Evolutionary conservation across 108 stramenopile species (phyloP), one percentile per base, ranked within the genome.

Genomic region (Cylindrotheca closterium): DNA sequence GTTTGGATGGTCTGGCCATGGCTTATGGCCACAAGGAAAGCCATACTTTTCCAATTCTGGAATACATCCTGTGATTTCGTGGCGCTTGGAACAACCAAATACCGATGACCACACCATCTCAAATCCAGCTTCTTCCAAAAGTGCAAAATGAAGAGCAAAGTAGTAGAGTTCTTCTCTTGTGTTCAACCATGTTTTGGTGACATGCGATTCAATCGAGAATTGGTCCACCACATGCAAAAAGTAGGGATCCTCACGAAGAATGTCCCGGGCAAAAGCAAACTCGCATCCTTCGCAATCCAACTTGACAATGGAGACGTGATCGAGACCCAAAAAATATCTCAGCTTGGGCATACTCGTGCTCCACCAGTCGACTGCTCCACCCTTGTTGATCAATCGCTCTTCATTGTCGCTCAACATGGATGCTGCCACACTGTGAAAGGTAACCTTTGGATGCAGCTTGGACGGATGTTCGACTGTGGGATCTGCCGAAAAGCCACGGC

Each of bases 71-170:
- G 63, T 22, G 25, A 55, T 60, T 52, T 85, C 84, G 59, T 85
- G 80, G 2, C 79, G 60, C 32, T 79, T 81, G 47, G 31, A 21
- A 55, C 79, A 80, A 2, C 75, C 79, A 69, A 73, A 72, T 4
- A 80, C 49, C 26, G 18, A 31, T 0, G 59, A 62, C 67, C 79
- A 78, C 29, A 69, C 71, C 57, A 81, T 22, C 4, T 46, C 21
- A 50, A 87, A 83, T 12, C 85, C 85, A 45, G 85, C 85, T 42
- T 87, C 85, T 53, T 87, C 85, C 52, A 87, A 51, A 21, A 87
- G 30, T 15, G 70, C 52, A 55, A 87, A 83, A 12, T 65, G 53
- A 19, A 87, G 48, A 18, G 60, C 85, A 68, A 77, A 87, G 53
- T 87, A 87, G 63, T 87, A 83, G 15, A 83, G 24, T n/a, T 79